phyloP scores from a whole-genome alignment of 768 basidiomycete species.

The Boletus barrowsii region DNA sequence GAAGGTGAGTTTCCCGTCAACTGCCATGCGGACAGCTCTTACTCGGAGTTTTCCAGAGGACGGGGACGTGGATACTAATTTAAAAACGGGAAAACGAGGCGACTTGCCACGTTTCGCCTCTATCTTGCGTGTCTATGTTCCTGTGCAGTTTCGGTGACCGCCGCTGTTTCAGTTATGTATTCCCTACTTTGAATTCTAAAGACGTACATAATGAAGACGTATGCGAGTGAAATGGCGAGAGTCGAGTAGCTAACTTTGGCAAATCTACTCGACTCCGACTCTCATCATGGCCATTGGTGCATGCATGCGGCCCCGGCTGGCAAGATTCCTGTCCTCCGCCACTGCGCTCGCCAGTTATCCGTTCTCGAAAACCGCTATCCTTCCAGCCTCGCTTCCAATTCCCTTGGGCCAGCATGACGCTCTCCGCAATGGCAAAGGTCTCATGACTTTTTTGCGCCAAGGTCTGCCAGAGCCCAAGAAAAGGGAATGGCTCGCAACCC shows the following conservation, averaged over 20 bases:
- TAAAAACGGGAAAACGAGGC: slow-evolving; percentile 24
- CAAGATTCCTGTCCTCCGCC: slow-evolving; percentile 26
- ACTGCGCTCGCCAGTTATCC: slow-evolving; percentile 44
- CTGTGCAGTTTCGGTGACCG: slow-evolving; percentile 9
- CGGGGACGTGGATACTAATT: slow-evolving; percentile 67
- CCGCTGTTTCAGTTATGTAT: slow-evolving; percentile 26
- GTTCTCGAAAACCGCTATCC: slow-evolving; percentile 68
- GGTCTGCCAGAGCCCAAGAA: slow-evolving; percentile 67
- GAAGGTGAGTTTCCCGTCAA: slow-evolving; percentile 53
- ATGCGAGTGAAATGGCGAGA: background rate
- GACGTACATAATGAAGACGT: slow-evolving; percentile 27
- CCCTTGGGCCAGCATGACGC: slow-evolving; percentile 37
- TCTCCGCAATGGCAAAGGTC: slow-evolving; percentile 66
- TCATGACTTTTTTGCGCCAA: slow-evolving; percentile 72
- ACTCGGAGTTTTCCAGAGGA: slow-evolving; percentile 42
- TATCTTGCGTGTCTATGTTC: slow-evolving; percentile 6
- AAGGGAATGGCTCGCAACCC: slow-evolving; percentile 57
- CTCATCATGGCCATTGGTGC: slow-evolving; percentile 9
- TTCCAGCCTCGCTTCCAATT: slow-evolving; percentile 44
- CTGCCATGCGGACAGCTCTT: slow-evolving; percentile 12
- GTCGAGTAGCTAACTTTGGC: slow-evolving; percentile 15
- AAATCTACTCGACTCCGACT: background rate
- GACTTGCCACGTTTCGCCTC: slow-evolving; percentile 9
- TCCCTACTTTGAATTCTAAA: slow-evolving; percentile 27
- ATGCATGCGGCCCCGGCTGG: slow-evolving; percentile 8